Conservation (phyloP, 2,329 filamentous ascomycete species). For the Cercospora zeina region DNA sequence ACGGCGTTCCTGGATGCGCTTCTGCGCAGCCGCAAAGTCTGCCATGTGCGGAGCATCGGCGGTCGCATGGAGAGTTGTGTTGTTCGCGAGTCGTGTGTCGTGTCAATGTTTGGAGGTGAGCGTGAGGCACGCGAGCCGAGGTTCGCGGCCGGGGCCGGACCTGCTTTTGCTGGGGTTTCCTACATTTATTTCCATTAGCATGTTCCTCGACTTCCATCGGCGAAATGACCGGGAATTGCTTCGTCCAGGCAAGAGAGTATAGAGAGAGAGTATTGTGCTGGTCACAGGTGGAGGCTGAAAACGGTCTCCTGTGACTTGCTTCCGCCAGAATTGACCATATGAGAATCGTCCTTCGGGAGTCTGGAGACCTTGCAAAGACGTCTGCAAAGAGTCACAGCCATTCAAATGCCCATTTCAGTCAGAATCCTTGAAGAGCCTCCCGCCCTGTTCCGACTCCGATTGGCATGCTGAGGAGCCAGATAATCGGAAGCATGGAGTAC, state of each 20-base stretch:
- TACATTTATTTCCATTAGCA: background rate
- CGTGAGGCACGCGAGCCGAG: slow-evolving; percentile 2
- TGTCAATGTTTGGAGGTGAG: slow-evolving; percentile 8
- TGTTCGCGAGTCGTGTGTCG: background rate
- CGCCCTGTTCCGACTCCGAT: background rate
- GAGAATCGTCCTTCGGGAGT: background rate
- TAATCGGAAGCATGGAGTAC: background rate
- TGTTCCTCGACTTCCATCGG: background rate
- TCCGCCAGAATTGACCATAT: background rate
- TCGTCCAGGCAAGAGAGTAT: background rate
- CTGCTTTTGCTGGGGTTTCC: background rate
- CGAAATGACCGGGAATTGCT: background rate
- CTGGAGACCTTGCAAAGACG: background rate
- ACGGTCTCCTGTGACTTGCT: background rate
- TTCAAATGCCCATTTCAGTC: too few species aligned
- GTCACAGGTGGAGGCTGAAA: background rate
- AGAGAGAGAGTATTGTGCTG: background rate
- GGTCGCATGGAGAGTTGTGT: background rate
- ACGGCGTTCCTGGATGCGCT: slow-evolving; percentile 79
- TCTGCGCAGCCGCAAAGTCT: slow-evolving; percentile 86
- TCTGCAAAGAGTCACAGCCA: background rate
- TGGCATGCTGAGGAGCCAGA: background rate
- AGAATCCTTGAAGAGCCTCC: background rate
- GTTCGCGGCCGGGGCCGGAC: slow-evolving; percentile 1
- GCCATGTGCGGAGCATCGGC: slow-evolving; percentile 36